phyloP scores from a whole-genome alignment of 2,329 filamentous ascomycete genomes.

The Coleophoma cylindrospora region DNA sequence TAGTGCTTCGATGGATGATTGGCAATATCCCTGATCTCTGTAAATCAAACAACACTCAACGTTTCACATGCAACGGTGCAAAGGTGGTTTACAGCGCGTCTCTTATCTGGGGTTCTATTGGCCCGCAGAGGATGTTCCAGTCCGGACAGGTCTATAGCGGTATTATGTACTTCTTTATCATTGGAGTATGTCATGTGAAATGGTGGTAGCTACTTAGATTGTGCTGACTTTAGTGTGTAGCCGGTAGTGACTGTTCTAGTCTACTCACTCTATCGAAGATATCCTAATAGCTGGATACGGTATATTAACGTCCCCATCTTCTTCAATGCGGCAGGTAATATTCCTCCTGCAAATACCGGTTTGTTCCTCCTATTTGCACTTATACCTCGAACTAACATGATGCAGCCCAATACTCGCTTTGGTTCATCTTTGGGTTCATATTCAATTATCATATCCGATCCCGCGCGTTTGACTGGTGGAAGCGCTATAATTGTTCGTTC shows the following conservation, averaged over 20 bases:
- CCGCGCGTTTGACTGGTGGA: conserved; percentile 66
- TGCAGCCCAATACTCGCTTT: conserved; percentile 49
- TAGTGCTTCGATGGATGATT: conserved; percentile 22
- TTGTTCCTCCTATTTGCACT: conserved; percentile 29
- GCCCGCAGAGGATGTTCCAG: conserved; percentile 64
- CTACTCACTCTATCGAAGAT: conserved; percentile 48
- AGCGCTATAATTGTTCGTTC: conserved; percentile 59
- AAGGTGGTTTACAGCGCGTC: conserved; percentile 60
- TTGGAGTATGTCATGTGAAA: conserved; percentile 45
- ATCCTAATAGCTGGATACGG: conserved; percentile 54
- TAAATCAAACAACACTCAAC: conserved; percentile 33
- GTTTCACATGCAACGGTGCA: conserved; percentile 47
- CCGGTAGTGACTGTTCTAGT: conserved; percentile 48
- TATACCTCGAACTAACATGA: background rate
- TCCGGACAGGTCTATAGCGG: conserved; percentile 54
- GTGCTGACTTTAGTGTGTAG: conserved; percentile 2
- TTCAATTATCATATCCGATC: conserved; percentile 66
- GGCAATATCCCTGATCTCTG: conserved; percentile 25
- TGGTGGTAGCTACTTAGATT: background rate
- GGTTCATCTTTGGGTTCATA: conserved; percentile 59
- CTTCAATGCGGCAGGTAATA: conserved; percentile 56
- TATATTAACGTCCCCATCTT: conserved; percentile 65
- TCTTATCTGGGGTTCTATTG: conserved; percentile 68
- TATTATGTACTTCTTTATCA: conserved; percentile 67
- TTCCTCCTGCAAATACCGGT: conserved; percentile 65